Base-by-base conservation (phyloP, 164 flowering plant species). In the Piper betle region DNA sequence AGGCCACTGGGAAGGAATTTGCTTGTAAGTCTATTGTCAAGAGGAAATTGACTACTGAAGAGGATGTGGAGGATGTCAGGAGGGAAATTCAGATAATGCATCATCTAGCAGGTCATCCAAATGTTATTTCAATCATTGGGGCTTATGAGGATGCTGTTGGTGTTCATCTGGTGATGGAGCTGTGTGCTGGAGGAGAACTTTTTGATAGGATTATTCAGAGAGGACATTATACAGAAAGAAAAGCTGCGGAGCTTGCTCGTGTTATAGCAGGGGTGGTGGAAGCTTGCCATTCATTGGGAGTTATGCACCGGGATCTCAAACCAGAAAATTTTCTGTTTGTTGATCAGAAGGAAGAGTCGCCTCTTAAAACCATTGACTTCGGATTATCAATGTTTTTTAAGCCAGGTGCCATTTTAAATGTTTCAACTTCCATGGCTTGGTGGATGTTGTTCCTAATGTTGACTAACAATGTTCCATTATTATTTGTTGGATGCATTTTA, bases 21-120 rank as follows among this genome's bases (percentile, higher is more conserved):
- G 97, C 96, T 33, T 90, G 97, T 76, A 90, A 90, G 62, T 90
- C 97, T 2, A 83, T 90, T 40, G 80, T 87, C 1, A 90, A 90
- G 69, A 82, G 89, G 72, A 90, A 84, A 57, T 40, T 90, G 66
- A 12, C 66, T 40, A 74, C 81, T 0, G 57, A 61, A 38, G 93
- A 84, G 13, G 97, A 90, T 68, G 82, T 87, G n/a, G 91, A 85
- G 19, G 97, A 87, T 70, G 95, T 90, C 39, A 81, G 91, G 67
- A 81, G 93, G 69, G 97, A 90, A 65, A 82, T 90, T 62, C 84
- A 87, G 85, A 86, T 87, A 62, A 80, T 90, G 97, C 93, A 87
- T 68, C 97, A 90, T 59, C 59, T 90, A 65, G 71, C 84, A 0
- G 97, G 93, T 8, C 72, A 78, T 42, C 80, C 85, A 0, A 83